Conservation (phyloP, 179 eudicot genomes). For the Beta macrorhiza region DNA sequence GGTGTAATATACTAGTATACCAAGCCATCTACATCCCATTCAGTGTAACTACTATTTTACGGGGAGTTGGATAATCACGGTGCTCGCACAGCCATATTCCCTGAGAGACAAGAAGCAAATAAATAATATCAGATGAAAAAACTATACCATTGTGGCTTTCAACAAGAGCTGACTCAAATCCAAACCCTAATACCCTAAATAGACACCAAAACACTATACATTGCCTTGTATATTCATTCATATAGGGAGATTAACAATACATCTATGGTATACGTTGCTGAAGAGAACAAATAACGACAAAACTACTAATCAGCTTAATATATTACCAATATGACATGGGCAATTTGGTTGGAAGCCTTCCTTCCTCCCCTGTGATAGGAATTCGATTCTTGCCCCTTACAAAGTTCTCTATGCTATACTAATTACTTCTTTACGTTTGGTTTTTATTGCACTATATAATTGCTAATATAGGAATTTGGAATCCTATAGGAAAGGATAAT, state of each 20-base stretch:
- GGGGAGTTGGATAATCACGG: slow-evolving; percentile 77
- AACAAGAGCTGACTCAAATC: neutral
- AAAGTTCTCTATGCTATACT: too few relatives aligned
- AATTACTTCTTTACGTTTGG: too few relatives aligned
- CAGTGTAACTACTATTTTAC: slow-evolving; percentile 78
- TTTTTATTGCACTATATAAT: too few relatives aligned
- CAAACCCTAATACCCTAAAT: neutral
- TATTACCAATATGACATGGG: too few relatives aligned
- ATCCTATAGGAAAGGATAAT: too few relatives aligned
- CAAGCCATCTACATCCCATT: slow-evolving; percentile 57
- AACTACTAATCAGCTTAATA: too few relatives aligned
- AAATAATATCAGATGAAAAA: neutral
- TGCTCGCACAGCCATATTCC: slow-evolving; percentile 98
- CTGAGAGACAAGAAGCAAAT: slow-evolving; percentile 38
- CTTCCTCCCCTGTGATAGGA: too few relatives aligned
- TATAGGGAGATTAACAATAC: neutral
- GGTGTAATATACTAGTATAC: slow-evolving; percentile 5
- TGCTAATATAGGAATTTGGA: too few relatives aligned
- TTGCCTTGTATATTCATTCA: neutral
- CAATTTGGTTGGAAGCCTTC: too few relatives aligned
- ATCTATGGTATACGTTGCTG: neutral
- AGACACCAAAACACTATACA: neutral
- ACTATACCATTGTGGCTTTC: neutral
- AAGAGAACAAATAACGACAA: neutral
- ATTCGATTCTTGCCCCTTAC: too few relatives aligned